phyloP scores from a whole-genome alignment of 768 basidiomycete species.

The Lyophyllum atratum region DNA sequence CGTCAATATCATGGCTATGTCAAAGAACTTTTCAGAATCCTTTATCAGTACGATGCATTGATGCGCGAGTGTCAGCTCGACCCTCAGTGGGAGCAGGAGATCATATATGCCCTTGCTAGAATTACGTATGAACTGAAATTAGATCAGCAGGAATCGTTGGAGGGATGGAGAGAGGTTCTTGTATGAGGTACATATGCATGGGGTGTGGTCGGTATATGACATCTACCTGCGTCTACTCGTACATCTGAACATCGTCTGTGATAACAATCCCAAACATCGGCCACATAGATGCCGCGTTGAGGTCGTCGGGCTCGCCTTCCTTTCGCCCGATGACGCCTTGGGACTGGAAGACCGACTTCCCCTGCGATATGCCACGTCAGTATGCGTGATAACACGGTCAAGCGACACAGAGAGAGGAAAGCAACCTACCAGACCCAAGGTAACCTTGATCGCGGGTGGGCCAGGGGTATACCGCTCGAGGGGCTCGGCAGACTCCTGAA shows the following conservation, averaged over 20 bases:
- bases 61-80: not conserved
- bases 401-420: constrained; percentile 1
- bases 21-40: not conserved
- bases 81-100: not conserved
- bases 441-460: constrained; percentile 59
- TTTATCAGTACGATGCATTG: not conserved
- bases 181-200: no score
- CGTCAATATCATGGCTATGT: not conserved
- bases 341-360: constrained; percentile 46
- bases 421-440: constrained; percentile 54
- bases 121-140: not conserved
- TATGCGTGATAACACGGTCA: no score
- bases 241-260: constrained; percentile 35
- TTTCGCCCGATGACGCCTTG: constrained; percentile 45
- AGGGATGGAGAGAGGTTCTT: no score
- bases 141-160: no score
- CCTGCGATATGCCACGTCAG: no score
- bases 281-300: constrained; percentile 52
- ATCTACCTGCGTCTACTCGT: constrained; percentile 6
- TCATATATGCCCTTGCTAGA: not conserved
- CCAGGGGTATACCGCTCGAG: constrained; percentile 49
- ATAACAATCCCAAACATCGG: constrained; percentile 41
- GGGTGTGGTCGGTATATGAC: no score
- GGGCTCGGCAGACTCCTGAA: constrained; percentile 17
- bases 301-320: constrained; percentile 46